Evolutionary conservation across 768 basidiomycete genomes (phyloP).

Genomic region (Clathrus columnatus): DNA sequence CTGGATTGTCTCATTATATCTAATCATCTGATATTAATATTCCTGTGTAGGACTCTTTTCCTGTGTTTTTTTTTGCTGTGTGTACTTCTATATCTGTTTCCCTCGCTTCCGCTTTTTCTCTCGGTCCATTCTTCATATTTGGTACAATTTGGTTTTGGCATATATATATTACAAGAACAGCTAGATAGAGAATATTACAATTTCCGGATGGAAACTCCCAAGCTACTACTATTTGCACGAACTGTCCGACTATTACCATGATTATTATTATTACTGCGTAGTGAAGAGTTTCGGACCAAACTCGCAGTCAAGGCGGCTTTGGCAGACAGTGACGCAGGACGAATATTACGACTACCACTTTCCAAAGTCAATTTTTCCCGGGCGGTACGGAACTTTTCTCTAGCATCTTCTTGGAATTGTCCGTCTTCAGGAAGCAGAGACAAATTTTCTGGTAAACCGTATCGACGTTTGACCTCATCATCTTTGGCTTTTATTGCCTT

Average conservation of each 20-base stretch:
- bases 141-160: neutral
- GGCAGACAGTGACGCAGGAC: neutral
- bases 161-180: conserved; percentile 2
- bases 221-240: no score
- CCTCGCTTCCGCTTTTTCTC: conserved; percentile 1
- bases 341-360: neutral
- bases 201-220: conserved; percentile 8
- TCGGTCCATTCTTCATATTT: neutral
- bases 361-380: conserved; percentile 34
- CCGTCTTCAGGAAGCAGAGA: conserved; percentile 53
- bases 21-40: neutral
- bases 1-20: conserved; percentile 6
- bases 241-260: neutral
- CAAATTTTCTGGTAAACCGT: conserved; percentile 66
- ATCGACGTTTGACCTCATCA: conserved; percentile 60
- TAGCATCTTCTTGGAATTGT: conserved; percentile 50
- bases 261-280: neutral
- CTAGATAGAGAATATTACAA: conserved; percentile 3
- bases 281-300: conserved; percentile 6
- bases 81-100: conserved; percentile 11
- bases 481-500: conserved; percentile 60
- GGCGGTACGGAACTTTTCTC: conserved; percentile 50
- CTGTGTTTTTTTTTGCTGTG: conserved; percentile 2
- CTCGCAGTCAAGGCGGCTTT: conserved; percentile 7
- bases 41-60: conserved; percentile 5